Conservation (phyloP, 1,284 basidiomycete species). For the Fomitiporia mediterranea region DNA sequence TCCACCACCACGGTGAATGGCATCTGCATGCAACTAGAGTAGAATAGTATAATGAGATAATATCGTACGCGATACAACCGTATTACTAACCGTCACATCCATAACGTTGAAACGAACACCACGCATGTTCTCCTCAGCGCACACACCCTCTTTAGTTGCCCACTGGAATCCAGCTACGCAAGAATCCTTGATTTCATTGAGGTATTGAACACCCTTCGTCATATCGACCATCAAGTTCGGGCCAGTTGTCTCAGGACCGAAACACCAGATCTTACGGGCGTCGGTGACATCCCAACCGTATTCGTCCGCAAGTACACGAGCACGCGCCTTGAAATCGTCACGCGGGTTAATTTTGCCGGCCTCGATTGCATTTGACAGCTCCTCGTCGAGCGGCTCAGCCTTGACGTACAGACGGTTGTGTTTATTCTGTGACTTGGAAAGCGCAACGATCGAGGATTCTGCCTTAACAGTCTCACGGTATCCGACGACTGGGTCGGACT, state of each 20-base stretch:
- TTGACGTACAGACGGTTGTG: conserved; percentile 98
- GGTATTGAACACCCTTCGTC: conserved; percentile 98
- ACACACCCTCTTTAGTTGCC: conserved; percentile 98
- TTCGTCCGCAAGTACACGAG: conserved; percentile 94
- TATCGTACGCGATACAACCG: background rate
- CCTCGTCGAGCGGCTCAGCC: conserved; percentile 91
- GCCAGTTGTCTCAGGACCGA: conserved; percentile 97
- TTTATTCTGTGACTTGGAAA: conserved; percentile 99
- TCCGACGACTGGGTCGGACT: conserved; percentile 97
- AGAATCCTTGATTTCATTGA: conserved; percentile 99
- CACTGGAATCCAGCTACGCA: conserved; percentile 99
- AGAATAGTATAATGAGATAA: conserved; percentile 17
- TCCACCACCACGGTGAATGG: conserved; percentile 99
- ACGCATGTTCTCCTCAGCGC: conserved; percentile 98
- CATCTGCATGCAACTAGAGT: conserved; percentile 88
- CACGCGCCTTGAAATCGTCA: conserved; percentile 97
- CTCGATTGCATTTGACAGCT: conserved; percentile 93
- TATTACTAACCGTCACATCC: conserved; percentile 80
- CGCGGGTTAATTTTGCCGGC: conserved; percentile 81
- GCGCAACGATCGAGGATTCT: conserved; percentile 92
- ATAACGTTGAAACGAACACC: conserved; percentile 95
- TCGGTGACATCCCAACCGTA: conserved; percentile 99
- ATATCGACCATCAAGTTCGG: conserved; percentile 97
- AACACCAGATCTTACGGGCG: conserved; percentile 99
- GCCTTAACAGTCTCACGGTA: conserved; percentile 98